Conservation (phyloP, 345 rosid genomes). For the Citrus medica region DNA sequence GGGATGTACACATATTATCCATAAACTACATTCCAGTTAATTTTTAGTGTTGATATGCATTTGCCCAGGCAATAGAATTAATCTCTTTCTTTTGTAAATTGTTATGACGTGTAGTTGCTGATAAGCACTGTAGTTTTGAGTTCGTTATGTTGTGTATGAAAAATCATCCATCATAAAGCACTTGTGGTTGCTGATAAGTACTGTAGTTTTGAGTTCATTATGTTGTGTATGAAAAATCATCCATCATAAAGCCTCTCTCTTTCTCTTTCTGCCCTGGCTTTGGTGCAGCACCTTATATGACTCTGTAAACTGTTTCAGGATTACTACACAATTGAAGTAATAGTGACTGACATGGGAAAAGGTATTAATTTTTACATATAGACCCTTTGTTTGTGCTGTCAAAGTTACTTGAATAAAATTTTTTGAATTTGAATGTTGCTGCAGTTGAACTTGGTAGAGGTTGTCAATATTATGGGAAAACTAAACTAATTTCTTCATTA, state of each 20-base stretch:
- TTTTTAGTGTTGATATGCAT: neutral
- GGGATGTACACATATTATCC: neutral
- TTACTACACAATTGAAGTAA: conserved; percentile 53
- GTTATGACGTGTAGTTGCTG: neutral
- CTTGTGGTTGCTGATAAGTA: too few species aligned
- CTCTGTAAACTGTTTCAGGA: conserved; percentile 49
- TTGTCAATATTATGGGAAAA: neutral
- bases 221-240: neutral
- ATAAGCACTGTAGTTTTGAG: neutral
- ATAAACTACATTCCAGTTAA: neutral
- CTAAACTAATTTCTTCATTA: neutral
- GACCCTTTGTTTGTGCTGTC: neutral
- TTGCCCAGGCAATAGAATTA: neutral
- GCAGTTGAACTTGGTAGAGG: neutral
- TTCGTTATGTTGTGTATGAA: neutral
- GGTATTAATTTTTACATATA: conserved; percentile 33
- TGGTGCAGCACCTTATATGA: neutral
- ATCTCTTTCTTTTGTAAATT: neutral
- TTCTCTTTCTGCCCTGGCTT: neutral
- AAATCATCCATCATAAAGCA: neutral
- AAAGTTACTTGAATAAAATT: neutral
- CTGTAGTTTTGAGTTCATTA: neutral
- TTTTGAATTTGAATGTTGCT: neutral
- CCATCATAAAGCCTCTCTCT: neutral
- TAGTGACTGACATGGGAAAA: conserved; percentile 67